Evolutionary conservation across 2,329 filamentous ascomycete species (phyloP).

Genomic region (Fusarium pininemorale): DNA sequence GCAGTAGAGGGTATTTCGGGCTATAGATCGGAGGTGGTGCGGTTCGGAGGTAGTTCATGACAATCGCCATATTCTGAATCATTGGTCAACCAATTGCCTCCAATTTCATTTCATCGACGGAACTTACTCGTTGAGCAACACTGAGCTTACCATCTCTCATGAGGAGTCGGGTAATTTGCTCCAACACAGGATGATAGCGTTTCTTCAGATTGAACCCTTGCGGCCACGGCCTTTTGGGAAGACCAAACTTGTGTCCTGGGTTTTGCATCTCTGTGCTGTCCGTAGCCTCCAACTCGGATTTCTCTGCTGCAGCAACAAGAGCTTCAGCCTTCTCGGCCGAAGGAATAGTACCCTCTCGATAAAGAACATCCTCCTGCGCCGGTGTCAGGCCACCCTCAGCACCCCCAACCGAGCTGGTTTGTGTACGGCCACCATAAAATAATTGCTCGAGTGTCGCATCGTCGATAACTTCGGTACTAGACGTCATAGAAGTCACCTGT

Average conservation of each 20-base stretch:
- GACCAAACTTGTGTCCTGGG: slow-evolving; percentile 79
- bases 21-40: slow-evolving; percentile 80
- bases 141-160: slow-evolving; percentile 94
- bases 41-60: slow-evolving; percentile 87
- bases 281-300: slow-evolving; percentile 25
- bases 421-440: slow-evolving; percentile 48
- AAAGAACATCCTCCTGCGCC: slow-evolving; percentile 56
- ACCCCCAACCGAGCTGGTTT: slow-evolving; percentile 43
- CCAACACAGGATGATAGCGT: slow-evolving; percentile 85
- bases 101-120: neutral
- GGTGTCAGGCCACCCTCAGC: slow-evolving; percentile 51
- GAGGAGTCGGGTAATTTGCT: slow-evolving; percentile 88
- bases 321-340: slow-evolving; percentile 47
- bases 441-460: slow-evolving; percentile 51
- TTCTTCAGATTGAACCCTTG: slow-evolving; percentile 73
- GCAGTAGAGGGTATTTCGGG: slow-evolving; percentile 75
- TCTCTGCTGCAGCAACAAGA: slow-evolving; percentile 38
- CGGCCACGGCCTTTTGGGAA: slow-evolving; percentile 74
- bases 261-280: slow-evolving; percentile 41
- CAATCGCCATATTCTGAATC: slow-evolving; percentile 79
- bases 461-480: slow-evolving; percentile 41
- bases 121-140: slow-evolving; percentile 83
- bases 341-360: slow-evolving; percentile 54
- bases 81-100: slow-evolving; percentile 13
- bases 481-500: slow-evolving; percentile 21